Base-by-base conservation (phyloP, 345 rosid genomes). In the Eucalyptus victrix region DNA sequence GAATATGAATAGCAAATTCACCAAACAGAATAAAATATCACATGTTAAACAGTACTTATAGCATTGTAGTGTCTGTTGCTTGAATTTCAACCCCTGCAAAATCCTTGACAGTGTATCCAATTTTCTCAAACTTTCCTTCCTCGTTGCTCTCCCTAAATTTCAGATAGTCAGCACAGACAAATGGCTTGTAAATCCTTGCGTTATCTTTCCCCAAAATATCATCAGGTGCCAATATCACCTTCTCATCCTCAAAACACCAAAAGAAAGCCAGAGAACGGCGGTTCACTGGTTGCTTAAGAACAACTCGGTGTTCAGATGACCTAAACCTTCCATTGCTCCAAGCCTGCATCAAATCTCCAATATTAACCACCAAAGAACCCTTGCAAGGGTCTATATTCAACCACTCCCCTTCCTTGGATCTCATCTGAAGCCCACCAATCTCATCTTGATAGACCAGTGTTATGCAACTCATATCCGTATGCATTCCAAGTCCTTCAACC, bases 391-490 rank as follows among this genome's bases (percentile, higher is more conserved):
- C 53, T 83, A 96, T 91, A 86, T 95, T 94, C 88, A 94, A 89
- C 95, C 95, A 92, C 42, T 91, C 90, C 17, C 96, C 96, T 16
- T 92, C 94, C 89, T 90, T 94, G 3, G 96, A 96, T 89, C 95
- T 95, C 96, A 96, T 92, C 89, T 96, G 99, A 14, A 96, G 94
- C 12, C 99, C 99, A 13, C 97, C 97, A 18, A 89, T 92, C 88
- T 92, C 94, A 86, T 95, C 97, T 90, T 95, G 99, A 91, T 94
- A 94, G 44, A 96, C 93, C n/a, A 96, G 90, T 40, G 98, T 95
- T 92, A 95, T 92, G 90, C 99, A 96, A 89, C 99, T 96, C 99
- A 96, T 96, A 56, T 97, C 98, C 4, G 97, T 95, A 90, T 95
- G 98, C 95, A 94, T 93, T 65, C 98, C 97, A 4, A 95, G 97